Evolutionary conservation across 345 rosid genomes (phyloP).

Genomic region (Aquilaria yunnanensis): DNA sequence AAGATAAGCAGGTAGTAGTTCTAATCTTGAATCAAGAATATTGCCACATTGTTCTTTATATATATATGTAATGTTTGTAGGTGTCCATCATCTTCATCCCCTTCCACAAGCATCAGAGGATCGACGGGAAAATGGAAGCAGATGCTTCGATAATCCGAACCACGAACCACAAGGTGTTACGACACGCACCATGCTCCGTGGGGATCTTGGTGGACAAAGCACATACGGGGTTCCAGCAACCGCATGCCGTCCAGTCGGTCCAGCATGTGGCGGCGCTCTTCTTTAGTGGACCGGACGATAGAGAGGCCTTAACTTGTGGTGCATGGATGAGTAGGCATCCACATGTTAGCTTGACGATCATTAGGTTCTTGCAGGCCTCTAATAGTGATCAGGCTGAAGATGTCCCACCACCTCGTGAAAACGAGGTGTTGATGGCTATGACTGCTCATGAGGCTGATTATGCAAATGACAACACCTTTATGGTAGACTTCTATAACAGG

Average conservation of each 20-base stretch:
- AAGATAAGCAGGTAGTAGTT: constrained; percentile 45
- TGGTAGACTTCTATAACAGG: constrained; percentile 63
- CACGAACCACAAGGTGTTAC: constrained; percentile 61
- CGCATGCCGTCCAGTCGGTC: constrained; percentile 31
- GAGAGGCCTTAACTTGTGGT: constrained; percentile 75
- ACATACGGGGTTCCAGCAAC: constrained; percentile 63
- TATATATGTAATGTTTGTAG: too few species aligned
- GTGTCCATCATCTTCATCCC: constrained; percentile 55
- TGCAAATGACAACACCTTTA: constrained; percentile 34
- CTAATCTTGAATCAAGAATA: too few species aligned
- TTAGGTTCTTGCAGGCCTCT: constrained; percentile 35
- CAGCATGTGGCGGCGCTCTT: constrained; percentile 68
- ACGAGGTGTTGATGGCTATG: constrained; percentile 32
- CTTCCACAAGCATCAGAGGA: constrained; percentile 84
- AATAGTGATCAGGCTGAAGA: constrained; percentile 13
- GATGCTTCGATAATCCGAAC: constrained; percentile 53
- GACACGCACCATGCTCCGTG: constrained; percentile 74
- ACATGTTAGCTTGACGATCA: constrained; percentile 43
- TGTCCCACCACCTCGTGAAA: constrained; percentile 9
- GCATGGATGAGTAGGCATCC: constrained; percentile 43
- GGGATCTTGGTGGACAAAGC: constrained; percentile 64
- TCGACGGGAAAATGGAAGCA: constrained; percentile 60
- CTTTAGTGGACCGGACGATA: constrained; percentile 82
- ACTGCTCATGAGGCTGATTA: constrained; percentile 27
- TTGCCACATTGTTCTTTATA: too few species aligned